Evolutionary conservation across 768 basidiomycete species (phyloP), one percentile per base, ranked within the genome.

Genomic region (Hemileccinum rubropunctum): DNA sequence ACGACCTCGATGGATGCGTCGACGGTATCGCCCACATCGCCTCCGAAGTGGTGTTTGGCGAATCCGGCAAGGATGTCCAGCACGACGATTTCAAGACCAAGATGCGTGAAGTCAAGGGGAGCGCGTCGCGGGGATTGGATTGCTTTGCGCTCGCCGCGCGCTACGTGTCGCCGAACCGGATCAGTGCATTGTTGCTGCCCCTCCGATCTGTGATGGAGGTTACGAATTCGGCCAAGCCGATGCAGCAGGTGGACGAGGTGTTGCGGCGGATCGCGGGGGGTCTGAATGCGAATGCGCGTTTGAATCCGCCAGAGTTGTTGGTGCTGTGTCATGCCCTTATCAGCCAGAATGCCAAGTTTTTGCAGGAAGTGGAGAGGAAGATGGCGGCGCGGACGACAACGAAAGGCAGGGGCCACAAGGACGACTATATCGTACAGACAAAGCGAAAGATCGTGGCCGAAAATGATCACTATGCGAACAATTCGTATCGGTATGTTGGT

Each of bases 1-100:
- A 70, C 34, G 75, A 72, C 20, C 76, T 98, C 2, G 94, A 98
- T 56, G 76, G 77, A 14, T 86, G 86, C 55, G 84, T 93, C 17
- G 79, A 80, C 39, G 88, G 92, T 57, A 76, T 94, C 8, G 85
- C 89, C 0, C 81, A 88, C 61, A 71, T 98, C 48, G 85, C 88
- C 14, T 83, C 85, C 0, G 93, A 91, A 62, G 95, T 98, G 45
- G 80, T 98, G 45, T 98, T 98, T 58, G 95, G 95, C 23, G 84
- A 94, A 64, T 94, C 95, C 1, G 90, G 88, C 13, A 90, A 89
- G 66, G 91, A 98, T 59, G 84, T 89, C 0, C 81, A 84, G 50
- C 76, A 86, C 3, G 92, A 94, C 58, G 95, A 86, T 21, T 98
- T 95, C 82, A 91, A 86, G 72, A 94, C 93, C 15, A 94, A 90